These are phyloP conservation scores for Penicillium paxilli DNA, from an alignment of 495 filamentous ascomycete species.

Conservation along the genomic window DNA sequence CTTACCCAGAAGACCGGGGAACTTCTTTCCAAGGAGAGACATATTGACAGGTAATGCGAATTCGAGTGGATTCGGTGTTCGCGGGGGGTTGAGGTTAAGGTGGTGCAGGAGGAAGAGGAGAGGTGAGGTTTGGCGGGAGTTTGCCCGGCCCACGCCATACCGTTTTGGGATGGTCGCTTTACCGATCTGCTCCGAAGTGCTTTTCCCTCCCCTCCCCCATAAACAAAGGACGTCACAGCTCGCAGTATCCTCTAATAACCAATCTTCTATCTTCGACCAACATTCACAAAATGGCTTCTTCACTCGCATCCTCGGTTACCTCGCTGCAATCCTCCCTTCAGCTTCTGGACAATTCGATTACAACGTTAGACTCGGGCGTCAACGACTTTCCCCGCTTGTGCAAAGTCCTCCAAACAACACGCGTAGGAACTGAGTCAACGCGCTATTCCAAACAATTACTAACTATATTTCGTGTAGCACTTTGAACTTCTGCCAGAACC, in stretches of 20 bases:
- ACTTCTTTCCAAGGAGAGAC: conserved; percentile 91
- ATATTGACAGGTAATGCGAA: conserved; percentile 52
- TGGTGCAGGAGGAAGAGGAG: conserved; percentile 31
- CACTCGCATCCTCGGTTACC: conserved; percentile 64
- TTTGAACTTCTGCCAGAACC: conserved; percentile 77
- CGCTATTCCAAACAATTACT: not conserved
- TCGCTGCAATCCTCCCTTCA: conserved; percentile 70
- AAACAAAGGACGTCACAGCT: conserved; percentile 26
- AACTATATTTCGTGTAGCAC: conserved; percentile 52
- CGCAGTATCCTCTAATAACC: not conserved
- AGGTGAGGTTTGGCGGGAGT: conserved; percentile 41
- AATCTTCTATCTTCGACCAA: not conserved
- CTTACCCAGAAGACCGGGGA: conserved; percentile 83
- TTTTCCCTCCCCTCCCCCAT: conserved; percentile 8
- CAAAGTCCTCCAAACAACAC: conserved; percentile 68
- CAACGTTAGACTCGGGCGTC: conserved; percentile 69
- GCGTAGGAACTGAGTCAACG: conserved; percentile 44
- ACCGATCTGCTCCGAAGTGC: conserved; percentile 25
- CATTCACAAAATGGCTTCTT: conserved; percentile 36
- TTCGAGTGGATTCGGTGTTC: conserved; percentile 35
- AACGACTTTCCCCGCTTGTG: conserved; percentile 72
- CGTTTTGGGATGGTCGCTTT: conserved; percentile 34
- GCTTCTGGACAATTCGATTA: conserved; percentile 72
- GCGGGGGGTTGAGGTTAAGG: conserved; percentile 21
- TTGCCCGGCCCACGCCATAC: conserved; percentile 35